phyloP scores from a whole-genome alignment of 768 basidiomycete species.

The Clathrus columnatus region DNA sequence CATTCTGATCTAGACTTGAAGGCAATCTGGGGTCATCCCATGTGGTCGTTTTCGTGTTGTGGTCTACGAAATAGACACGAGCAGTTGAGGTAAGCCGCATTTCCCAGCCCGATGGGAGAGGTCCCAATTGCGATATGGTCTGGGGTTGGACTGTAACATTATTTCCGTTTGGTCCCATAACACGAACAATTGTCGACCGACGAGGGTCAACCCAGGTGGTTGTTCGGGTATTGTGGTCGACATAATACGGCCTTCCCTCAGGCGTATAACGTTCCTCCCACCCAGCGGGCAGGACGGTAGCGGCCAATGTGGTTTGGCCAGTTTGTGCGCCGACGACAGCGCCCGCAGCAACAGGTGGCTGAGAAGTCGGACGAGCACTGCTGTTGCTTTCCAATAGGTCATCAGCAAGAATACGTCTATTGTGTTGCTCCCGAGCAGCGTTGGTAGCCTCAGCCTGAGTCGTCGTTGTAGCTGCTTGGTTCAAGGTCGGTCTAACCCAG shows the following conservation, averaged over 20 bases:
- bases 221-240: slow-evolving; percentile 98
- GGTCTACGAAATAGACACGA: slow-evolving; percentile 98
- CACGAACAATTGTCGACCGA: slow-evolving; percentile 91
- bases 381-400: slow-evolving; percentile 66
- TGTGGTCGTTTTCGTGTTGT: slow-evolving; percentile 99
- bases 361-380: slow-evolving; percentile 18
- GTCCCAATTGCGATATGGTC: slow-evolving; percentile 93
- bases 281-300: slow-evolving; percentile 86
- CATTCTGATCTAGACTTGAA: slow-evolving; percentile 90
- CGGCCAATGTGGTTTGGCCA: slow-evolving; percentile 55
- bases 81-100: slow-evolving; percentile 99
- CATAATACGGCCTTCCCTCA: slow-evolving; percentile 97
- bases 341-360: slow-evolving; percentile 20
- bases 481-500: slow-evolving; percentile 88
- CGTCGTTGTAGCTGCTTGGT: slow-evolving; percentile 60
- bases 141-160: slow-evolving; percentile 85
- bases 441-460: slow-evolving; percentile 72
- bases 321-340: slow-evolving; percentile 22
- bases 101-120: slow-evolving; percentile 97
- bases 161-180: slow-evolving; percentile 91
- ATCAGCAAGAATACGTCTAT: slow-evolving; percentile 73
- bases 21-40: slow-evolving; percentile 99
- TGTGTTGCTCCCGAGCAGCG: slow-evolving; percentile 80
- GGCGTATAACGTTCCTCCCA: slow-evolving; percentile 99
- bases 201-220: slow-evolving; percentile 99